Percentiles rank a stretch among this genome's conserved stretches.
Evolutionary conservation across 1,139 yeast genomes (phyloP).

Genomic region (Arxiozyma telluris): DNA sequence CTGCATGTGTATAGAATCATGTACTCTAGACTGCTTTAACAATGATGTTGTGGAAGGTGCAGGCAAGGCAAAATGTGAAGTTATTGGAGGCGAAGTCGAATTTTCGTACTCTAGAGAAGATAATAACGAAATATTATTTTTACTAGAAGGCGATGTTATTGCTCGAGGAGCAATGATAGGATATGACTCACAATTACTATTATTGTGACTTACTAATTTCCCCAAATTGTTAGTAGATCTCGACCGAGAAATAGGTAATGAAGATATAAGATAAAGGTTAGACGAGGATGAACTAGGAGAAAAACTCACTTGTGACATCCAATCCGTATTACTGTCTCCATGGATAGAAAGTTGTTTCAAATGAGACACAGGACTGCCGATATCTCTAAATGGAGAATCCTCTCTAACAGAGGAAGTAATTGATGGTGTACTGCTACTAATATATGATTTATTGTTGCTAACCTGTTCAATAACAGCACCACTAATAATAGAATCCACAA

Average conservation of each 20-base stretch:
- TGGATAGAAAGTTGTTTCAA: not conserved
- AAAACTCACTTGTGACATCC: not conserved
- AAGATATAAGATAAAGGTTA: not conserved
- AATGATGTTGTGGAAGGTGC: slow-evolving; percentile 12
- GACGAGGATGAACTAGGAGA: slow-evolving; percentile 2
- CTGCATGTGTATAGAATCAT: slow-evolving; percentile 7
- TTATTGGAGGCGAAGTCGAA: slow-evolving; percentile 5
- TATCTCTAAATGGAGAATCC: slow-evolving; percentile 5
- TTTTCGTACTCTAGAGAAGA: slow-evolving; percentile 4
- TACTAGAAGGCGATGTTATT: slow-evolving; percentile 1
- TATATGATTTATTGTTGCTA: slow-evolving; percentile 12
- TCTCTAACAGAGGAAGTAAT: slow-evolving; percentile 5
- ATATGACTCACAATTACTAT: slow-evolving; percentile 3
- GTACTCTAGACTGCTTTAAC: slow-evolving; percentile 4
- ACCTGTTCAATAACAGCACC: slow-evolving; percentile 17
- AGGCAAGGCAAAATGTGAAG: slow-evolving; percentile 7
- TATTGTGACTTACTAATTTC: not conserved
- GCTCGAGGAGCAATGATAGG: slow-evolving; percentile 12
- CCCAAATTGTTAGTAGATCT: slow-evolving; percentile 5
- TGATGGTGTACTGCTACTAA: slow-evolving; percentile 6
- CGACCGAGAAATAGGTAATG: slow-evolving; percentile 8
- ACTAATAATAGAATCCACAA: slow-evolving; percentile 20
- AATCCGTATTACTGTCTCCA: not conserved
- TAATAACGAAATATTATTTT: slow-evolving; percentile 3
- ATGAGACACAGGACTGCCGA: not conserved